Evolutionary conservation across 164 flowering plant species (phyloP).

Genomic region (Berberis vulgaris): DNA sequence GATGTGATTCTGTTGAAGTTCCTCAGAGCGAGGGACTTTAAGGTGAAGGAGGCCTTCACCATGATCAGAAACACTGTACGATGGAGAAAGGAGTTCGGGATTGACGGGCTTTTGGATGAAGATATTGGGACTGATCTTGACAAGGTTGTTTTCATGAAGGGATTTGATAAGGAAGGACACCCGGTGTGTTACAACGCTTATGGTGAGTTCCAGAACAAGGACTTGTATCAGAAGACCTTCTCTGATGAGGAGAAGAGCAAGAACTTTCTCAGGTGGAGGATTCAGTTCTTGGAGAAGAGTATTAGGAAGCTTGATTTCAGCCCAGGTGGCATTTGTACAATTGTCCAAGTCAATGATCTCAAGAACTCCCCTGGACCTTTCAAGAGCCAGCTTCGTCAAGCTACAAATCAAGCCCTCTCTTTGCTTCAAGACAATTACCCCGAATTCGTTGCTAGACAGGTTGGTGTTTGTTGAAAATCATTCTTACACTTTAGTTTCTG

Average conservation of each 20-base stretch:
- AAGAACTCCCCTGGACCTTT: slow-evolving; percentile 67
- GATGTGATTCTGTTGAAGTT: no score
- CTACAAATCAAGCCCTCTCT: slow-evolving; percentile 57
- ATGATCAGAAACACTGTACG: neutral
- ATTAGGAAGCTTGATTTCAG: no score
- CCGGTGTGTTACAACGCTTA: slow-evolving; percentile 85
- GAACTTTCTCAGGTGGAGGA: no score
- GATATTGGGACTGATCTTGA: no score
- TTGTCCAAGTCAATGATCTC: slow-evolving; percentile 79
- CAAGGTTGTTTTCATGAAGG: slow-evolving; percentile 51
- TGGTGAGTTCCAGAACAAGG: slow-evolving; percentile 76
- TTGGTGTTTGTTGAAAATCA: slow-evolving; percentile 6
- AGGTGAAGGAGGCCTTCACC: no score
- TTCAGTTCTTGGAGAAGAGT: no score
- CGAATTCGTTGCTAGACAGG: slow-evolving; percentile 94
- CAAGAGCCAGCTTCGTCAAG: slow-evolving; percentile 49
- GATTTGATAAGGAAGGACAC: slow-evolving; percentile 66
- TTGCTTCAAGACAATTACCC: slow-evolving; percentile 33
- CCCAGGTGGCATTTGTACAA: slow-evolving; percentile 44
- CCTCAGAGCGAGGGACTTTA: no score
- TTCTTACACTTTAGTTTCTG: neutral
- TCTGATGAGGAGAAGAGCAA: slow-evolving; percentile 6
- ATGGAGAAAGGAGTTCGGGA: slow-evolving; percentile 8
- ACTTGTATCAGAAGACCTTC: slow-evolving; percentile 54
- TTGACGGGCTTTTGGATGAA: no score